Evolutionary conservation across 768 basidiomycete species (phyloP), one percentile per base, ranked within the genome.

Genomic region (Rhodocollybia butyracea): DNA sequence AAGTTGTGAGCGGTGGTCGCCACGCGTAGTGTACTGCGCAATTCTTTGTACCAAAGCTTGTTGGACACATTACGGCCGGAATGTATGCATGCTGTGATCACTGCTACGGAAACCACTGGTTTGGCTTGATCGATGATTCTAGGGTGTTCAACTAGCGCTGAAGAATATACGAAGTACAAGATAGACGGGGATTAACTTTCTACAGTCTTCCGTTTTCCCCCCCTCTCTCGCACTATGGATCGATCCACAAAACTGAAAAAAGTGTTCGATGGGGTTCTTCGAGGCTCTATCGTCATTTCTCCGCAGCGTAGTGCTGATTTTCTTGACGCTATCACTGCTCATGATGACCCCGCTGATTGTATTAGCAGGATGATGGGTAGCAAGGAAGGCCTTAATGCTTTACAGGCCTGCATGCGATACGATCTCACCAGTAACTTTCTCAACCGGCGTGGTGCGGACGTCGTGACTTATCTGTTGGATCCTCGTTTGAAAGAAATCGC

Each of bases 311-410:
- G 40, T 38, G 40, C 24, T 8, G 17, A 36, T 15, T 83, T 83
- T 57, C 65, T 83, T 1, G 74, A 84, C 54, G 78, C 75, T 6
- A 64, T 84, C 27, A 75, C 63, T 60, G 52, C 56, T 5, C 76
- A 77, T 47, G 61, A 66, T 3, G 76, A 81, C 31, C 66, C 74
- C 5, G 60, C 65, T 0, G 43, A 59, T 1, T 79, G 77, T 57
- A 57, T 79, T 41, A 60, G 66, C 58, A 71, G 66, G n/a, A 64
- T 84, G 8, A 65, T 73, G 5, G 63, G 60, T 24, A 39, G 50
- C 15, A 48, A 59, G 3, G 38, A 59, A 2, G 83, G 81, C 1
- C 66, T 77, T 2, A 29, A 52, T 8, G 61, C 73, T 1, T 47
- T 85, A 3, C 76, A 79, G 40, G 56, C 58, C 1, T 70, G 77